Evolutionary conservation across 352 stramenopile genomes (phyloP).

Genomic region (Phytophthora vignae): DNA sequence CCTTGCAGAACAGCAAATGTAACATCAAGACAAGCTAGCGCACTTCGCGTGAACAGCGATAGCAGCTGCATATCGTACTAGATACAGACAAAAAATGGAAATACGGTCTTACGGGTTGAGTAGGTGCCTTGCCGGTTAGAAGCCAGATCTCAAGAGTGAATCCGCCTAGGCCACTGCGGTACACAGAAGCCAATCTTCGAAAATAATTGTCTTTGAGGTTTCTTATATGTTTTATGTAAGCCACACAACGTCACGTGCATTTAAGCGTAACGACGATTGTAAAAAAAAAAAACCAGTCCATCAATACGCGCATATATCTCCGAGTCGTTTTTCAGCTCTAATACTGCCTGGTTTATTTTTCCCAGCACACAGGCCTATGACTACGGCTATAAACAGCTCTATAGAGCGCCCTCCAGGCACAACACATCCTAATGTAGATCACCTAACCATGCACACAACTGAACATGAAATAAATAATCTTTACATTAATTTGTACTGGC

Average conservation of each 20-base stretch:
- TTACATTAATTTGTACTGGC: not conserved
- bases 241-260: not conserved
- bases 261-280: slow-evolving; percentile 7
- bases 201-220: slow-evolving; percentile 3
- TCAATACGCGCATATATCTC: too few species aligned
- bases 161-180: not conserved
- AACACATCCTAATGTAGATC: not conserved
- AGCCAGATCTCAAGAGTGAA: not conserved
- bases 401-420: not conserved
- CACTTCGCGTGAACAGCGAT: slow-evolving; percentile 7
- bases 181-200: not conserved
- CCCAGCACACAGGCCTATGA: not conserved
- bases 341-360: slow-evolving; percentile 1
- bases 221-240: not conserved
- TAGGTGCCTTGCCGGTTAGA: not conserved
- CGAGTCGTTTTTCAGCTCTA: too few species aligned
- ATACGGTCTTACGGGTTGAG: too few species aligned
- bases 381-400: not conserved
- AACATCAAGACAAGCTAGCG: slow-evolving; percentile 20
- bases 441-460: not conserved
- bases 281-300: too few species aligned
- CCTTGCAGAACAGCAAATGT: slow-evolving; percentile 36
- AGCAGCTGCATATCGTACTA: slow-evolving; percentile 1
- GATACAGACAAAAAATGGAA: not conserved
- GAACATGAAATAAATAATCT: not conserved